Evolutionary conservation across 75 land plant genomes (phyloP).

Genomic region (Azolla pinnata): DNA sequence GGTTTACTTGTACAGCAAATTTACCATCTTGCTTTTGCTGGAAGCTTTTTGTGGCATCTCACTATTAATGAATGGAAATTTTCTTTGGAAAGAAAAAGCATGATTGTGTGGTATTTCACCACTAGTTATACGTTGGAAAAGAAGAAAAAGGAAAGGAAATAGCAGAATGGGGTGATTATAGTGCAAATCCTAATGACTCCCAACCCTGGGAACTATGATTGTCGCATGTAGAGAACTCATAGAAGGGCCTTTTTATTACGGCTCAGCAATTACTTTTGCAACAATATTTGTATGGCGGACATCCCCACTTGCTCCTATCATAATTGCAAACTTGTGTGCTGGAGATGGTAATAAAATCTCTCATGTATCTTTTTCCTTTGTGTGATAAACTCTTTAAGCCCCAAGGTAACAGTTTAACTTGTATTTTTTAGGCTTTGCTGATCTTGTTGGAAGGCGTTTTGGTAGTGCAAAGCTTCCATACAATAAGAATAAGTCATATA

Average conservation of each 20-base stretch:
- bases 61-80: no score
- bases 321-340: constrained; percentile 72
- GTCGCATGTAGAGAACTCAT: constrained; percentile 71
- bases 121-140: no score
- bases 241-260: constrained; percentile 80
- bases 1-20: no score
- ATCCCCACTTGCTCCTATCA: constrained; percentile 53
- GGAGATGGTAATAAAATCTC: constrained; percentile 57
- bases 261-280: constrained; percentile 47
- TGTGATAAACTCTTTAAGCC: neutral
- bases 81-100: no score
- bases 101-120: no score
- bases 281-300: constrained; percentile 56
- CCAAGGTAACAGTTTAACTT: neutral
- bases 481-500: constrained; percentile 59
- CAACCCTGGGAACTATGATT: no score
- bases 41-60: no score
- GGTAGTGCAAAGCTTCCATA: constrained; percentile 67
- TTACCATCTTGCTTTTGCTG: no score
- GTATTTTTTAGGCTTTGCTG: constrained; percentile 61
- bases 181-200: no score
- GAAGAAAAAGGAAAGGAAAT: no score
- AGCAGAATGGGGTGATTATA: no score
- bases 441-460: constrained; percentile 70
- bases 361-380: neutral